Base-by-base conservation (phyloP, 2,329 filamentous ascomycete species). In the Ophiostoma sp. region DNA sequence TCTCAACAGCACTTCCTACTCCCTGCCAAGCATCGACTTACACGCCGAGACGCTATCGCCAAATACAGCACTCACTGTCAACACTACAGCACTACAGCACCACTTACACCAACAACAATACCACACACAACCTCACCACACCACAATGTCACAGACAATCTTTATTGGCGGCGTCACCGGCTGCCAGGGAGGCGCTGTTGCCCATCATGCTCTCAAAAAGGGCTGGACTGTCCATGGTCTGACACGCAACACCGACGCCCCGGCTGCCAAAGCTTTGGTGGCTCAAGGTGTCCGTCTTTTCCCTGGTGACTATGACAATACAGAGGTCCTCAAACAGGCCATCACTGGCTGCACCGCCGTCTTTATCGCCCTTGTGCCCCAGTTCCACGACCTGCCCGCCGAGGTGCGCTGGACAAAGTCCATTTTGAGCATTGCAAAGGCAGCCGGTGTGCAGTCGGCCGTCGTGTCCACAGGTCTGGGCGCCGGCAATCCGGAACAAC, bases 371-470 rank as follows among this genome's bases (percentile, higher is more conserved):
- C 59, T 52, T 0, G 7, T 36, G 12, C 70, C 70, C 5, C 42
- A 66, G 8, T 64, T 71, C 15, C 2, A 69, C 8, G 80, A 84
- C 73, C 69, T 75, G 2, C 64, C 71, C 31, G 74, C 74, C 70
- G 81, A 84, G 71, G 75, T 77, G 33, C 76, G 75, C 42, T 80
- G 79, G 74, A 81, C 79, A 17, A 73, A 75, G 48, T 75, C 73
- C 63, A 80, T 83, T 70, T 76, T 84, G 50, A 72, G 81, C 36
- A 78, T 83, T 39, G 82, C 83, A 42, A 80, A 79, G 11, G 80
- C 80, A 12, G 78, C 80, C 3, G 83, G 83, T 1, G 80, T 82
- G 3, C 77, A 77, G 19, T 82, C 84, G 15, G 77, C 81, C 50
- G 76, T 84, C 45, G 83, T 81, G 75, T 82, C 82, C 0, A 82